Evolutionary conservation across 768 basidiomycete genomes (phyloP).

Genomic region (Podaxis sp.): DNA sequence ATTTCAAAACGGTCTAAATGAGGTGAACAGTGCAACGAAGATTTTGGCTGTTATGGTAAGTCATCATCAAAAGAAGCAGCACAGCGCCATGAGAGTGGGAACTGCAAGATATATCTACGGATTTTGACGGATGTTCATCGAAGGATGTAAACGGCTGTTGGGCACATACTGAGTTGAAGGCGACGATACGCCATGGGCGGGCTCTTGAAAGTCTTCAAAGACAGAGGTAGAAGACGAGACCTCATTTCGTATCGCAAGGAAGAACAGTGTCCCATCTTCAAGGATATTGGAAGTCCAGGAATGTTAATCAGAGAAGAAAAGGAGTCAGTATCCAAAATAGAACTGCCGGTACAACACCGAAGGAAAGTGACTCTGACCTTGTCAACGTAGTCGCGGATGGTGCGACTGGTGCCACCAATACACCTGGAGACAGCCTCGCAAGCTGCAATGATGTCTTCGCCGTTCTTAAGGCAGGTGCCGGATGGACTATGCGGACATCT

Average conservation of each 20-base stretch:
- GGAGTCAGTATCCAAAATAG: not conserved
- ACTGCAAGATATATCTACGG: too few relatives aligned
- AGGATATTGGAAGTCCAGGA: slow-evolving; percentile 34
- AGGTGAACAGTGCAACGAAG: too few relatives aligned
- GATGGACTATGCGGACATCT: slow-evolving; percentile 55
- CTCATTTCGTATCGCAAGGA: slow-evolving; percentile 26
- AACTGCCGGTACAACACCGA: not conserved
- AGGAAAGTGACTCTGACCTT: slow-evolving; percentile 20
- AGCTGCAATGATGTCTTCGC: slow-evolving; percentile 44
- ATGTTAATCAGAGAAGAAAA: slow-evolving; percentile 18
- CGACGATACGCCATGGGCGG: slow-evolving; percentile 29
- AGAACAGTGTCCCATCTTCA: slow-evolving; percentile 32
- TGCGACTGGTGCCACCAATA: slow-evolving; percentile 26
- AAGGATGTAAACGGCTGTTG: too few relatives aligned
- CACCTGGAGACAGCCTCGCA: slow-evolving; percentile 40
- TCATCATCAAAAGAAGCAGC: too few relatives aligned
- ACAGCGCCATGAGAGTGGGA: too few relatives aligned
- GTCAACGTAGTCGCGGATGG: slow-evolving; percentile 41
- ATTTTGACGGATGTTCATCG: too few relatives aligned
- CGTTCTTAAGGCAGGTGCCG: slow-evolving; percentile 45
- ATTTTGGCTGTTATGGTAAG: too few relatives aligned
- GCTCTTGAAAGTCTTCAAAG: slow-evolving; percentile 25
- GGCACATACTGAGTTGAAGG: not conserved
- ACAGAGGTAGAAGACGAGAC: not conserved
- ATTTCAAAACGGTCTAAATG: too few relatives aligned